phyloP scores from a whole-genome alignment of 2,329 filamentous ascomycete genomes.

The Colletotrichum cereale region DNA sequence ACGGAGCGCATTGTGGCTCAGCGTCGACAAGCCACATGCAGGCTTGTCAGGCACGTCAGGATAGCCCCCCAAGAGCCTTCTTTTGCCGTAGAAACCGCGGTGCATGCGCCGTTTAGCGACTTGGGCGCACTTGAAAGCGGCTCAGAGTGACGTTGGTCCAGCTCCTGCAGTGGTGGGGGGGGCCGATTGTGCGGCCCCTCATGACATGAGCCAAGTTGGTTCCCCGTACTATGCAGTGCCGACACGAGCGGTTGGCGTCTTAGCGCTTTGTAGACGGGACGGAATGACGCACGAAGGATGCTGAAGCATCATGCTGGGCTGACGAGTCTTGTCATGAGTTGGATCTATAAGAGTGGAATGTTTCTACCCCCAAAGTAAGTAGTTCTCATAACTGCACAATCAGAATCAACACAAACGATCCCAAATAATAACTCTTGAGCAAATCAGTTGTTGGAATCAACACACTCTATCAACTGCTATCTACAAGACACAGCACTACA shows the following conservation, averaged over 20 bases:
- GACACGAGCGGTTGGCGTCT: constrained; percentile 20
- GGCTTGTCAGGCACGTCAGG: background rate
- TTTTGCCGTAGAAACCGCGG: background rate
- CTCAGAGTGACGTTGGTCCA: constrained; percentile 32
- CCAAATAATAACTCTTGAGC: background rate
- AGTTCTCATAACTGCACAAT: background rate
- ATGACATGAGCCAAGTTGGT: constrained; percentile 33
- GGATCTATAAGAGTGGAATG: background rate
- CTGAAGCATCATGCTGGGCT: constrained; percentile 16
- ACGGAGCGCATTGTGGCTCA: constrained; percentile 11
- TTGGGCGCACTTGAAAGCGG: constrained; percentile 8
- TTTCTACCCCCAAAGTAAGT: background rate
- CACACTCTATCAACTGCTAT: background rate
- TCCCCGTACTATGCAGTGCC: constrained; percentile 15
- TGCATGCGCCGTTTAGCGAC: constrained; percentile 6
- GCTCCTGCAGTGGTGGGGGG: constrained; percentile 18
- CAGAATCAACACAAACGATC: background rate
- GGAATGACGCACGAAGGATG: constrained; percentile 35
- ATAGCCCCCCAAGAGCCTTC: background rate
- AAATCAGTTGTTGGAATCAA: background rate
- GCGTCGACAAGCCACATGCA: constrained; percentile 19
- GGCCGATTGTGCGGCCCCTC: constrained; percentile 33
- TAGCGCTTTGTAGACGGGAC: constrained; percentile 24
- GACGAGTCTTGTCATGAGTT: background rate
- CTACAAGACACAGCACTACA: background rate